These are phyloP conservation scores for Hyphopichia khmerensis DNA, from an alignment of 1,139 yeast species.

Conservation along the genomic window DNA sequence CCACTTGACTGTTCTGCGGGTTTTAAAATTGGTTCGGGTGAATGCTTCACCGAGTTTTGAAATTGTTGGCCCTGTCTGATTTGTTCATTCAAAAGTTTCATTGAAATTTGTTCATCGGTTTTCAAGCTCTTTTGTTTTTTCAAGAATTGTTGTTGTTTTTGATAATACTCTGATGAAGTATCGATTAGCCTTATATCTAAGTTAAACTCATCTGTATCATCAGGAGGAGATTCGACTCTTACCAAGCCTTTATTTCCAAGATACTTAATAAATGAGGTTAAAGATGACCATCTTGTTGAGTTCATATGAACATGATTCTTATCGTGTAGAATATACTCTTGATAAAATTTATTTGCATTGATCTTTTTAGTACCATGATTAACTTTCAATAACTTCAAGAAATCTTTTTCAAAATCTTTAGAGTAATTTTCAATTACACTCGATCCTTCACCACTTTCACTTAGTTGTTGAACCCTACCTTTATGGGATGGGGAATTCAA, in stretches of 20 bases:
- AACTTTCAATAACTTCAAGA: conserved; percentile 58
- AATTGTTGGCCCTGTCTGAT: conserved; percentile 29
- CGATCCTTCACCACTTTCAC: conserved; percentile 38
- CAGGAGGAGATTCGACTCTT: conserved; percentile 46
- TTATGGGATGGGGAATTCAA: conserved; percentile 74
- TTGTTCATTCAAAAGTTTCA: conserved; percentile 50
- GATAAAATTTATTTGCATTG: conserved; percentile 84
- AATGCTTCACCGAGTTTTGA: neutral
- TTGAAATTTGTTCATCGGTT: conserved; percentile 37
- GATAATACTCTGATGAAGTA: conserved; percentile 12
- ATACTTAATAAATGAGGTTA: conserved; percentile 68
- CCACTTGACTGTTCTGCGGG: conserved; percentile 3
- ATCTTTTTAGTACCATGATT: conserved; percentile 82
- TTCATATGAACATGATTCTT: conserved; percentile 87
- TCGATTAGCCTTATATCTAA: conserved; percentile 34
- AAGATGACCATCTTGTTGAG: conserved; percentile 75
- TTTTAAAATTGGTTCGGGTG: neutral
- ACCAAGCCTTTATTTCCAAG: conserved; percentile 63
- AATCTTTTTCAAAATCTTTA: conserved; percentile 58
- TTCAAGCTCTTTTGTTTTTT: conserved; percentile 29
- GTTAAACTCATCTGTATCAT: conserved; percentile 37
- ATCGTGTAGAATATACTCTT: conserved; percentile 75
- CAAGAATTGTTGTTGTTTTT: conserved; percentile 7
- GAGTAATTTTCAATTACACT: conserved; percentile 61
- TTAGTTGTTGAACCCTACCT: conserved; percentile 44